Evolutionary conservation across 345 rosid genomes (phyloP).

Genomic region (Salix viminalis): DNA sequence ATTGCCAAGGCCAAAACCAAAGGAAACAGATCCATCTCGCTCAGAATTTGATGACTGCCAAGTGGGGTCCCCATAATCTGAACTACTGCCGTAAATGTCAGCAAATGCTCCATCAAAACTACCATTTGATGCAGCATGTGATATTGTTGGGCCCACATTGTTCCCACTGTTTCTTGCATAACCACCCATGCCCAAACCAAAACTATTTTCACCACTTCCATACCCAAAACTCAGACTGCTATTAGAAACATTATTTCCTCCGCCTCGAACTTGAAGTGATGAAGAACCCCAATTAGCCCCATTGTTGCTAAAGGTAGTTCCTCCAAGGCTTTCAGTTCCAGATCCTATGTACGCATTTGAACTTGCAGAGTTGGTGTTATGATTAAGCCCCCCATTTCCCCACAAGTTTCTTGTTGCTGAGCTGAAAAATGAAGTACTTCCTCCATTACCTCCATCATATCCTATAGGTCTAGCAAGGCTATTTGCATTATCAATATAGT

Average conservation of each 20-base stretch:
- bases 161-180: slow-evolving; percentile 50
- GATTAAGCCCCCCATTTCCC: slow-evolving; percentile 61
- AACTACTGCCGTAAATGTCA: slow-evolving; percentile 46
- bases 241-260: slow-evolving; percentile 42
- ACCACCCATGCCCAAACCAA: slow-evolving; percentile 43
- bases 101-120: slow-evolving; percentile 40
- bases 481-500: slow-evolving; percentile 55
- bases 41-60: slow-evolving; percentile 55
- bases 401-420: slow-evolving; percentile 57
- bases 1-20: slow-evolving; percentile 45
- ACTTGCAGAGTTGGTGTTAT: slow-evolving; percentile 36
- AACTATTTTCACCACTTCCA: slow-evolving; percentile 51
- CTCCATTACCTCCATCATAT: slow-evolving; percentile 62
- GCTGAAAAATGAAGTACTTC: slow-evolving; percentile 68
- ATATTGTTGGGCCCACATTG: slow-evolving; percentile 38
- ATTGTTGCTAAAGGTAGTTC: slow-evolving; percentile 41
- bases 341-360: slow-evolving; percentile 47
- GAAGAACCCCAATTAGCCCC: slow-evolving; percentile 53
- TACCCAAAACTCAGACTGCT: slow-evolving; percentile 44
- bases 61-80: slow-evolving; percentile 53
- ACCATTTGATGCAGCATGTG: slow-evolving; percentile 48
- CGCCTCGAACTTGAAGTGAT: slow-evolving; percentile 46
- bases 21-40: slow-evolving; percentile 47
- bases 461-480: slow-evolving; percentile 49
- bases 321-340: slow-evolving; percentile 47